Percentiles rank a stretch among this genome's conserved stretches.
These are phyloP conservation scores for Alliaria petiolata DNA, from an alignment of 345 rosid species.

Conservation along the genomic window DNA sequence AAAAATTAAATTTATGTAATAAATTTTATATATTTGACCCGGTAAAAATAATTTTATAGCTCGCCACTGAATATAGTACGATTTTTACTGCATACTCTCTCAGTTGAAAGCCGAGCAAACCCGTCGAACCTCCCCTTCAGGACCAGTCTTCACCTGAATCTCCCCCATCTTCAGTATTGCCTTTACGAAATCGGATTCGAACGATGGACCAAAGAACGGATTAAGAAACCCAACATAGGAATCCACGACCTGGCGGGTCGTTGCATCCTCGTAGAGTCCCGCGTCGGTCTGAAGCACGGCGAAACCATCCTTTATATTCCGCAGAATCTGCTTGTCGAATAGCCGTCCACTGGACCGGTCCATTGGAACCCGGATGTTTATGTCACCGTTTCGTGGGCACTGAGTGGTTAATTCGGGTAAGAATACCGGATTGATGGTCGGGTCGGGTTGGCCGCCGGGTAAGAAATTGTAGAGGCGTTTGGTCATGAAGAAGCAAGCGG, in stretches of 20 bases:
- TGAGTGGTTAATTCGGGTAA: constrained; percentile 38
- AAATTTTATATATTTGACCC: too few species aligned
- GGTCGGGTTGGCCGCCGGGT: constrained; percentile 54
- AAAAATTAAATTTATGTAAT: too few species aligned
- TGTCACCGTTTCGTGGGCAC: constrained; percentile 60
- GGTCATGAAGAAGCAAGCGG: constrained; percentile 87
- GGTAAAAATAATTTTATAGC: too few species aligned
- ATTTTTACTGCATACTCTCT: not conserved
- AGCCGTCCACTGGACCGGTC: constrained; percentile 47
- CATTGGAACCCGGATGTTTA: constrained; percentile 49
- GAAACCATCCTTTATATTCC: constrained; percentile 54
- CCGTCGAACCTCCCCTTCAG: constrained; percentile 60
- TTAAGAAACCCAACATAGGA: constrained; percentile 42
- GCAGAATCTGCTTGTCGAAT: constrained; percentile 59
- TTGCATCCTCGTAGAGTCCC: constrained; percentile 53
- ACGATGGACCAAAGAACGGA: constrained; percentile 40
- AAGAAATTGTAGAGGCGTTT: constrained; percentile 55
- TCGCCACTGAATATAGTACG: too few species aligned
- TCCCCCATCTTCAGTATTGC: constrained; percentile 68
- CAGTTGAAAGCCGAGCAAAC: constrained; percentile 57
- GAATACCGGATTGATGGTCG: constrained; percentile 46
- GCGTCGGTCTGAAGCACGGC: constrained; percentile 80
- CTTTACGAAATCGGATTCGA: constrained; percentile 55
- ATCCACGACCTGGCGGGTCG: constrained; percentile 44
- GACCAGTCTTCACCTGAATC: constrained; percentile 59